Evolutionary conservation across 2,329 filamentous ascomycete genomes (phyloP).

Genomic region (Sclerotinia glacialis): DNA sequence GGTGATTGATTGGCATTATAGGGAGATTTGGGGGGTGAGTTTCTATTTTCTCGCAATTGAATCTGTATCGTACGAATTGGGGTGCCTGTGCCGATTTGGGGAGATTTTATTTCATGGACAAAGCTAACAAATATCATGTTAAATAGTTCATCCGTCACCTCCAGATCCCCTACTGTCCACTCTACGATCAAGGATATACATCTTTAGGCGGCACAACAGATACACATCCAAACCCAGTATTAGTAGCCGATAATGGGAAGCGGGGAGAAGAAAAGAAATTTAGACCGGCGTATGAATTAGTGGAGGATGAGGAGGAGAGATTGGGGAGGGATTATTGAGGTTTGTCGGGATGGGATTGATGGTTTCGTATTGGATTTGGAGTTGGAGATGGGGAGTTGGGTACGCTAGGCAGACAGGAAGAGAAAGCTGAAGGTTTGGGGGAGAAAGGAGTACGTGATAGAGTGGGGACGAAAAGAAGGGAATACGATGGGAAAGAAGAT

Average conservation of each 20-base stretch:
- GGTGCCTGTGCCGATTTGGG: no score
- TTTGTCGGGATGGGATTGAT: neutral
- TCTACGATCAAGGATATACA: slow-evolving; percentile 90
- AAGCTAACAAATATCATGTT: slow-evolving; percentile 6
- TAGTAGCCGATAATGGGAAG: slow-evolving; percentile 45
- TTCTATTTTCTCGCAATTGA: slow-evolving; percentile 19
- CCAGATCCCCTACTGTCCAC: slow-evolving; percentile 74
- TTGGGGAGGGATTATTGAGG: slow-evolving; percentile 63
- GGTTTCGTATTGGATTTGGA: neutral
- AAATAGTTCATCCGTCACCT: slow-evolving; percentile 74
- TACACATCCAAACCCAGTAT: slow-evolving; percentile 81
- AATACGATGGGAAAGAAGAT: neutral
- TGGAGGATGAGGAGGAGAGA: slow-evolving; percentile 73
- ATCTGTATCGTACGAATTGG: no score
- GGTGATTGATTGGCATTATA: slow-evolving; percentile 96
- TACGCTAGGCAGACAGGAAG: neutral
- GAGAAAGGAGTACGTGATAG: neutral
- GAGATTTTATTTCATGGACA: neutral
- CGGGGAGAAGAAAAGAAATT: slow-evolving; percentile 47
- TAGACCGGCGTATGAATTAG: slow-evolving; percentile 72
- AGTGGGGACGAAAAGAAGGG: neutral
- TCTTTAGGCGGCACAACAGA: slow-evolving; percentile 87
- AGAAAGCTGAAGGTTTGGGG: neutral
- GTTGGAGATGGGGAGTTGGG: neutral
- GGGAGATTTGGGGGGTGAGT: slow-evolving; percentile 88